Conservation (phyloP, 352 stramenopile species). For the Phytophthora pinifolia region DNA sequence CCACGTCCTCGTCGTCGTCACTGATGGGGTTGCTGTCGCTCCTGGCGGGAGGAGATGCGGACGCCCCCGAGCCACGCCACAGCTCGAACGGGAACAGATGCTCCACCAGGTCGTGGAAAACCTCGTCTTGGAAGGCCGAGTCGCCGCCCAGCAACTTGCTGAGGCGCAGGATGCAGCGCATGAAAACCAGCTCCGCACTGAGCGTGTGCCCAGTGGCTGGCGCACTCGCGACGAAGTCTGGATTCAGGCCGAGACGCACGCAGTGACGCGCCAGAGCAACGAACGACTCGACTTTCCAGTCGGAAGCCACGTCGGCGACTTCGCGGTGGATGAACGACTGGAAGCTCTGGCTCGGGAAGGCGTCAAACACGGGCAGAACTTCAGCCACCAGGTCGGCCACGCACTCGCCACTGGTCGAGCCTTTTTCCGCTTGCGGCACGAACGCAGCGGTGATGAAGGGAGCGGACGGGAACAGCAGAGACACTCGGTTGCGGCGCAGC, state of each 20-base stretch:
- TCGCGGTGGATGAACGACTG: conserved; percentile 66
- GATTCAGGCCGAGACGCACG: conserved; percentile 47
- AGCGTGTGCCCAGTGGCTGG: conserved; percentile 13
- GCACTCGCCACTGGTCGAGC: conserved; percentile 36
- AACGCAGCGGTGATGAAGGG: conserved; percentile 52
- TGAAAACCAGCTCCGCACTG: conserved; percentile 49
- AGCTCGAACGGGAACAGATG: conserved; percentile 56
- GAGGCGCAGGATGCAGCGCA: conserved; percentile 52
- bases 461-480: conserved; percentile 60
- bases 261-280: conserved; percentile 65
- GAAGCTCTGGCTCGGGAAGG: conserved; percentile 60
- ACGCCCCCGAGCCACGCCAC: conserved; percentile 20
- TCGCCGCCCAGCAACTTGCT: conserved; percentile 59
- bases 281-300: conserved; percentile 73
- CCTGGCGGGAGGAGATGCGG: conserved; percentile 29
- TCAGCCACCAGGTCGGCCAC: conserved; percentile 50
- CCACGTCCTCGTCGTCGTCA: conserved; percentile 44
- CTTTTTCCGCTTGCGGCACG: conserved; percentile 31
- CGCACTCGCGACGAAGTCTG: conserved; percentile 8
- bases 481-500: conserved; percentile 67
- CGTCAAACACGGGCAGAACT: conserved; percentile 66
- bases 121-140: conserved; percentile 46
- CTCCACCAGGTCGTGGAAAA: conserved; percentile 59
- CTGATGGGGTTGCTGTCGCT: conserved; percentile 14
- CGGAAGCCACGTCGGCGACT: conserved; percentile 48